Conservation (phyloP, 805 yeast species). For the Candida germanica region DNA sequence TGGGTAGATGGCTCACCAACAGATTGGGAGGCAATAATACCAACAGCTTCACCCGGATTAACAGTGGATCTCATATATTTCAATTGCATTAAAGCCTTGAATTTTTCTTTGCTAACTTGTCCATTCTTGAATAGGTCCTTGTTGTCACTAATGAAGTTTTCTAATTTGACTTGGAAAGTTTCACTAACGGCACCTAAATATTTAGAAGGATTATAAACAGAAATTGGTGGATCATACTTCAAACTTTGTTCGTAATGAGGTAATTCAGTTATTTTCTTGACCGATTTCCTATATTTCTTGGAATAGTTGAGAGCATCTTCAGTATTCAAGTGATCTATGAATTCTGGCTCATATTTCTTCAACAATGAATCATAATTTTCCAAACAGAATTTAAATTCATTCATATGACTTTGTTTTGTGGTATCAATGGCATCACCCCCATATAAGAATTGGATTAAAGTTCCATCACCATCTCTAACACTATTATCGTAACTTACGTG, state of each 20-base stretch:
- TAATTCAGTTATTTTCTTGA: conserved; percentile 58
- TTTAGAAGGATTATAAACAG: conserved; percentile 83
- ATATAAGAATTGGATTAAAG: conserved; percentile 88
- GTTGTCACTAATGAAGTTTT: conserved; percentile 59
- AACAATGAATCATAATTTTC: conserved; percentile 86
- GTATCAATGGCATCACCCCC: conserved; percentile 98
- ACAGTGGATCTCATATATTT: conserved; percentile 95
- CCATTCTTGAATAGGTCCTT: conserved; percentile 49
- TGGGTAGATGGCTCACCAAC: conserved; percentile 99
- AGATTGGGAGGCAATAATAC: conserved; percentile 96
- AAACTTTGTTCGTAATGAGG: conserved; percentile 61
- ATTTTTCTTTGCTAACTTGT: conserved; percentile 70
- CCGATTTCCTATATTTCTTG: conserved; percentile 75
- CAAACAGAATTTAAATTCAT: conserved; percentile 87
- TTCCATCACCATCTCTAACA: conserved; percentile 93
- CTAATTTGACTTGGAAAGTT: conserved; percentile 77
- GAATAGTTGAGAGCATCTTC: conserved; percentile 75
- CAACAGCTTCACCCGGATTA: conserved; percentile 97
- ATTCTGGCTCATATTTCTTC: conserved; percentile 79
- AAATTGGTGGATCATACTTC: conserved; percentile 85
- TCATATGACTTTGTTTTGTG: conserved; percentile 90
- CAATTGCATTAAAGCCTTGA: conserved; percentile 95
- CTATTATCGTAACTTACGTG: conserved; percentile 91
- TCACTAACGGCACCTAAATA: conserved; percentile 93
- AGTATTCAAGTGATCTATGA: conserved; percentile 59